Base-by-base conservation (phyloP, 345 rosid species). In the Gossypium longicalyx region DNA sequence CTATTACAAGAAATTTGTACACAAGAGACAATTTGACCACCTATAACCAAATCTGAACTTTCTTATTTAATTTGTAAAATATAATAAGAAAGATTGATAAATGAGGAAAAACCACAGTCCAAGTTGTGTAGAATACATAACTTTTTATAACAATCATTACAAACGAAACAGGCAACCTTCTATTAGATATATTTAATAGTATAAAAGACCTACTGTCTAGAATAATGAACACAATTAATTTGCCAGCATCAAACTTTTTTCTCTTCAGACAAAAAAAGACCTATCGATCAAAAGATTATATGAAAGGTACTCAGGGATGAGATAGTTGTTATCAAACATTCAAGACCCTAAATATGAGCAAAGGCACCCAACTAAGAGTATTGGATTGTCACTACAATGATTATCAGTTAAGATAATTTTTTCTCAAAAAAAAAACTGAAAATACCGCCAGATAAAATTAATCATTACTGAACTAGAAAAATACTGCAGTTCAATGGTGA, bases 401-500 rank as follows among this genome's bases (percentile, higher is more conserved):
- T 43, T 43, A 65, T 65, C 4, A 10, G 25, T 17, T 19, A 43
- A 8, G 20, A 1, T n/a, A 43, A 43, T 10, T 19, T n/a, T n/a
- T 23, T 19, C 9, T 34, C 7, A 34, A 4, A 65, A 3, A 27
- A 11, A 41, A 10, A 43, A 19, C 22, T 12, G 5, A 65, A 19
- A 10, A 64, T 43, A 38, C 44, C 0, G 12, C 52, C 52, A 20
- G 20, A 44, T 54, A 44, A 44, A 66, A 44, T 12, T 22, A 45
- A 67, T 12, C 20, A 72, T 57, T 44, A 47, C 7, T 20, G 25
- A 72, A 58, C 64, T 20, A 59, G 25, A 45, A 20, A 22, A 67
- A 57, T 22, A 22, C 13, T 0, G 38, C 43, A 17, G 47, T 62
- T 72, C 48, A 69, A 80, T 58, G 60, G 66, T 22, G 38, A 85